Base-by-base conservation (phyloP, 2,329 filamentous ascomycete genomes). In the Gremmenia infestans region DNA sequence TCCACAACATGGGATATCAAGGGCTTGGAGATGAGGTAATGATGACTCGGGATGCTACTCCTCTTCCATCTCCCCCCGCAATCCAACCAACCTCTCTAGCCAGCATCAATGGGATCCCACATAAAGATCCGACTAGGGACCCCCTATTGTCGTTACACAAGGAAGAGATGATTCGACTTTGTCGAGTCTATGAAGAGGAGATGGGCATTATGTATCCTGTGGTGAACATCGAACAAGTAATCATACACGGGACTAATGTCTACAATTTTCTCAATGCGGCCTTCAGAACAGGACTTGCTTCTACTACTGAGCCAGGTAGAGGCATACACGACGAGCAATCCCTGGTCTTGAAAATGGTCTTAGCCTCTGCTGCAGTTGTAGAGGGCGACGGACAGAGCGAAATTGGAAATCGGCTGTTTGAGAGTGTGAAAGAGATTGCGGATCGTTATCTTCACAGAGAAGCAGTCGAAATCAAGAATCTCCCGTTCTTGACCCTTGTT, bases 181-280 rank as follows among this genome's bases (percentile, higher is more conserved):
- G 89, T 62, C 79, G 82, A 14, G 76, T 95, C 0, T 93, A 94
- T 67, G 89, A 96, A 63, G 91, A 97, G 65, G 92, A 97, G 69
- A 86, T 95, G 65, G 90, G 90, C 45, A 82, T 93, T 65, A 95
- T 96, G 90, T 96, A 96, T 70, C 93, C 93, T 0, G 82, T 96
- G 4, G 72, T 96, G 48, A 82, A 89, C 63, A 87, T 96, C 37
- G 82, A 88, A 43, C 79, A 79, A 43, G 76, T 95, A 40, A 84
- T 89, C 39, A 76, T 77, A 5, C 88, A 96, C 69, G 85, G 86
- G 6, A 85, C 81, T 59, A 78, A 80, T 57, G 74, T 96, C 1
- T 86, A 86, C 54, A 78, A 81, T 0, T 94, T 89, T 70, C 84
- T 94, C 67, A 88, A 91, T 35, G 81, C 84, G 32, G 83, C 83